A percentile compares a stretch with the other conserved stretches of the same genome.
Evolutionary conservation across 129 eudicot genomes (phyloP).

Genomic region (Flaveria trinervia): DNA sequence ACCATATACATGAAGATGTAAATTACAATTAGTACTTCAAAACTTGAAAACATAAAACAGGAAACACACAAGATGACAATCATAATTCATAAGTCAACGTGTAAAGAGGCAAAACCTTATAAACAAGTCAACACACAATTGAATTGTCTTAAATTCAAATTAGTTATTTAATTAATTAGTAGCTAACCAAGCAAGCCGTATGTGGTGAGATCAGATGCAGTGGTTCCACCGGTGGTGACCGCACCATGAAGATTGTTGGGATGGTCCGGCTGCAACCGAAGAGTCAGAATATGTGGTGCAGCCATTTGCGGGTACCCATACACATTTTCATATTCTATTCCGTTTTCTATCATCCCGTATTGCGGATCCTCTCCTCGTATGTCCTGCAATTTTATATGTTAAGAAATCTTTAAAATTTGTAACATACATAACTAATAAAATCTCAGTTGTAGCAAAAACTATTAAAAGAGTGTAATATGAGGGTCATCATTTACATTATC

Average conservation of each 20-base stretch:
- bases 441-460: too few relatives aligned
- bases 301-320: conserved; percentile 47
- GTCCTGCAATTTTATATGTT: conserved; percentile 42
- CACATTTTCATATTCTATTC: conserved; percentile 58
- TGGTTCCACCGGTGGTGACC: not conserved
- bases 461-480: too few relatives aligned
- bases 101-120: conserved; percentile 28
- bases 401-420: too few relatives aligned
- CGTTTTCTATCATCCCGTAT: conserved; percentile 72
- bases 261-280: conserved; percentile 55
- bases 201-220: conserved; percentile 73
- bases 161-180: not conserved
- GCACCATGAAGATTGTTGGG: conserved; percentile 48
- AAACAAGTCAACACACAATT: conserved; percentile 18
- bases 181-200: conserved; percentile 62
- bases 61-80: conserved; percentile 25
- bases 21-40: not conserved
- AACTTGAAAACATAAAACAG: not conserved
- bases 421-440: too few relatives aligned
- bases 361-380: conserved; percentile 76
- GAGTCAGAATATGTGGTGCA: conserved; percentile 40
- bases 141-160: not conserved
- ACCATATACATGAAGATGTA: conserved; percentile 2
- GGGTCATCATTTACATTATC: too few relatives aligned
- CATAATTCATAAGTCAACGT: conserved; percentile 26